Evolutionary conservation across 2,329 filamentous ascomycete species (phyloP).

Genomic region (Colletotrichum australisinense): DNA sequence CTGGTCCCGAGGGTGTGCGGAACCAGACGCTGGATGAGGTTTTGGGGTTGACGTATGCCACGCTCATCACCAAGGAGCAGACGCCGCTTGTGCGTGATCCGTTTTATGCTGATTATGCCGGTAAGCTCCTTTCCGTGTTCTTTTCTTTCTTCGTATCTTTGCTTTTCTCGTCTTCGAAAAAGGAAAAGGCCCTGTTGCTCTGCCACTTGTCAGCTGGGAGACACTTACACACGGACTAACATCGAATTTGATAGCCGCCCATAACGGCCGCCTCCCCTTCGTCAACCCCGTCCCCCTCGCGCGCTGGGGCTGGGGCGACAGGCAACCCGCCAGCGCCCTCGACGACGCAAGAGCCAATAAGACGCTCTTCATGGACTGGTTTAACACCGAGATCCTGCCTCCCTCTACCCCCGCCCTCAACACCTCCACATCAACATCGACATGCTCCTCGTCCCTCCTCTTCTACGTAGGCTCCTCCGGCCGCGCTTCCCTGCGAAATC

Average conservation of each 20-base stretch:
- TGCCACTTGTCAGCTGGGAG: no score
- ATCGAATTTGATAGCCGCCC: conserved; percentile 34
- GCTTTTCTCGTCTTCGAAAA: neutral
- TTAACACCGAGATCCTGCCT: conserved; percentile 42
- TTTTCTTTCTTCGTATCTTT: fast-evolving
- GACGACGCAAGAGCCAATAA: conserved; percentile 44
- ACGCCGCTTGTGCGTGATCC: conserved; percentile 49
- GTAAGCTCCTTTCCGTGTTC: conserved; percentile 22
- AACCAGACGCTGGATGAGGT: conserved; percentile 38
- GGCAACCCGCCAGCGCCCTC: conserved; percentile 36
- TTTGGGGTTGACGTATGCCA: conserved; percentile 48
- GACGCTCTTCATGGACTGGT: conserved; percentile 47
- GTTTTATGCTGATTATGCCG: conserved; percentile 53
- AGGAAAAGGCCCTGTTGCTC: neutral
- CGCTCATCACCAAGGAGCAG: conserved; percentile 52
- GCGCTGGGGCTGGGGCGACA: conserved; percentile 50
- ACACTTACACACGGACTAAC: neutral
- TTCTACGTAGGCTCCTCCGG: conserved; percentile 40
- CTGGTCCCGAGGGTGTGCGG: conserved; percentile 37
- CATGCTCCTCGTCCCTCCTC: conserved; percentile 46
- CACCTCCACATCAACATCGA: neutral
- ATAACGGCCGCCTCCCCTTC: conserved; percentile 49
- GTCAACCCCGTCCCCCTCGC: conserved; percentile 49
- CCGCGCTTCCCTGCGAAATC: conserved; percentile 35
- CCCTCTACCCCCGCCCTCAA: conserved; percentile 24